Conservation (phyloP, 1,284 basidiomycete genomes). For the Trametes polyzona region DNA sequence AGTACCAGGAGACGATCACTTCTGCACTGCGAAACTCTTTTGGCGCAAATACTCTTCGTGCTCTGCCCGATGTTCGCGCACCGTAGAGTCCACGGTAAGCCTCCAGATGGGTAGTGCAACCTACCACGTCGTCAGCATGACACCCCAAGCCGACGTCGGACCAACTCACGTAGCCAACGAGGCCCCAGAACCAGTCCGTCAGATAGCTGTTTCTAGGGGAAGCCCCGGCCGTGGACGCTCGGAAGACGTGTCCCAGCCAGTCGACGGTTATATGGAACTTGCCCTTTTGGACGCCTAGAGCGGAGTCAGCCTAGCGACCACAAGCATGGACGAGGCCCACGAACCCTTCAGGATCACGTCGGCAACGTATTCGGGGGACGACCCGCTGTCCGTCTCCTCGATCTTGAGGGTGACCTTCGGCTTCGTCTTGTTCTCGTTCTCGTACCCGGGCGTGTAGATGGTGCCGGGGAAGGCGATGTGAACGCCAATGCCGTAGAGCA, state of each 20-base stretch:
- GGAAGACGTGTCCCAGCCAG: conserved; percentile 70
- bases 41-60: conserved; percentile 49
- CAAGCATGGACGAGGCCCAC: conserved; percentile 75
- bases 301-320: background rate
- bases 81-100: conserved; percentile 50
- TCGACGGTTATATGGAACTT: conserved; percentile 81
- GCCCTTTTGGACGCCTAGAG: conserved; percentile 69
- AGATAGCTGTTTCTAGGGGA: conserved; percentile 67
- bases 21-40: conserved; percentile 13
- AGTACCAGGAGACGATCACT: background rate
- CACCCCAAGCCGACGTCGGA: background rate
- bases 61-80: conserved; percentile 48
- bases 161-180: conserved; percentile 49
- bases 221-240: conserved; percentile 69
- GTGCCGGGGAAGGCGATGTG: conserved; percentile 90
- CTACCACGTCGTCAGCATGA: conserved; percentile 34
- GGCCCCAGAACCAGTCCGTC: conserved; percentile 52
- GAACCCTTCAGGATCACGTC: conserved; percentile 65
- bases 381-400: conserved; percentile 76
- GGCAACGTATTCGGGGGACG: conserved; percentile 73
- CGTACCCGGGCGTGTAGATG: conserved; percentile 83
- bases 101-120: conserved; percentile 59
- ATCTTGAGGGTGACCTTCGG: conserved; percentile 81
- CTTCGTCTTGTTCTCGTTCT: conserved; percentile 83
- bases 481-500: conserved; percentile 79